Base-by-base conservation (phyloP, 1,284 basidiomycete genomes). In the Naganishia sp. region DNA sequence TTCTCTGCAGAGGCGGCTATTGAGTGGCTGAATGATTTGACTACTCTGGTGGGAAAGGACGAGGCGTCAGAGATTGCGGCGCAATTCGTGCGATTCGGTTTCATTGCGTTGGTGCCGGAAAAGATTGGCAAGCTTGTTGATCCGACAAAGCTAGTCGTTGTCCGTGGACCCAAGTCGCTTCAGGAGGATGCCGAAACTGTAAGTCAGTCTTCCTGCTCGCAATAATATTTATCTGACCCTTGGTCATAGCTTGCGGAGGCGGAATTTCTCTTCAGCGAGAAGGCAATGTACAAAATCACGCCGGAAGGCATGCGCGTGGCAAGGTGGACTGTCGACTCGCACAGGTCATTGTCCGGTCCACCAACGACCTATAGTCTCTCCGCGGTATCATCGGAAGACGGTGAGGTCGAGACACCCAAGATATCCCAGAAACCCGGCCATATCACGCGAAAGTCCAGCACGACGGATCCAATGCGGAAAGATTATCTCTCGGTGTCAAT, bases 21-120 rank as follows among this genome's bases (percentile, higher is more conserved):
- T 66, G 93, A 97, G 78, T 99, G 96, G 96, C 86, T 99, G 61
- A 90, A 92, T 77, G 94, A 99, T 79, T 98, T 94, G 72, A 94
- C 95, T 0, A 97, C 95, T 0, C 91, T 95, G 52, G 92, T 94
- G 56, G 94, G 94, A 25, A 83, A 92, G 63, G 96, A 99, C 76
- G 96, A 99, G 79, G 95, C 94, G 0, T 93, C 93, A 25, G 96
- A 99, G 82, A 89, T 98, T 84, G 88, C 91, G 4, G 96, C 94
- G 1, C 96, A 99, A 75, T 98, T 99, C 75, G 94, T 98, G 54
- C 88, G 96, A 49, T 95, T 96, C 74, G 92, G 93, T 45, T 86
- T 95, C 71, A 90, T 99, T 78, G 81, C 83, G 13, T 83, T 98
- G 44, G 90, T 95, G 68, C 70, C 74, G 44, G 84, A 85, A 73